Percentiles rank a stretch among this genome's conserved stretches.
These are phyloP conservation scores for Castanea crenata DNA, from an alignment of 306 rosid species.

Conservation along the genomic window DNA sequence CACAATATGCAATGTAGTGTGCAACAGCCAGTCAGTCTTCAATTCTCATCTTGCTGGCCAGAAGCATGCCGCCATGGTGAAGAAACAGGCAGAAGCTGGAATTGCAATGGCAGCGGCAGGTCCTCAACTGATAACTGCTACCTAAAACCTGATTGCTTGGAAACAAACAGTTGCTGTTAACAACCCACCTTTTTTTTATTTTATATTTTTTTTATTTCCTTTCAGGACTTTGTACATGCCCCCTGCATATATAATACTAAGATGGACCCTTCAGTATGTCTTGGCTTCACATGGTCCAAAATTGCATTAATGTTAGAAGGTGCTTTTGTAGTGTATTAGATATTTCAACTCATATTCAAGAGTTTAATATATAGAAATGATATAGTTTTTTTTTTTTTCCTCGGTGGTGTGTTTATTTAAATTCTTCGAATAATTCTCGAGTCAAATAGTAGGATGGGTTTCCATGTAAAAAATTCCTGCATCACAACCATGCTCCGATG, in stretches of 20 bases:
- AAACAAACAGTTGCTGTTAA: not conserved
- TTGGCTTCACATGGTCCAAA: not conserved
- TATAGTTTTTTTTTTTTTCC: not conserved
- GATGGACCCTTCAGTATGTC: not conserved
- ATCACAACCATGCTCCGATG: too few relatives aligned
- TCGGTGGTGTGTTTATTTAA: too few relatives aligned
- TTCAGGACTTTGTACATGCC: not conserved
- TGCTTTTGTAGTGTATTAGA: not conserved
- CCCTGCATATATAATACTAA: not conserved
- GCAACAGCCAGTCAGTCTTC: constrained; percentile 58
- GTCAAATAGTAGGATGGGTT: too few relatives aligned
- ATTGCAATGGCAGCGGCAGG: not conserved
- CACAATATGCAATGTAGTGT: constrained; percentile 63
- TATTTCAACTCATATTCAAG: not conserved
- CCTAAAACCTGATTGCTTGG: not conserved
- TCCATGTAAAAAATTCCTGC: too few relatives aligned
- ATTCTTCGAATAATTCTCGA: too few relatives aligned
- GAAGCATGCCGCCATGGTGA: constrained; percentile 54
- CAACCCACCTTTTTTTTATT: not conserved
- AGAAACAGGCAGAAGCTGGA: constrained; percentile 33
- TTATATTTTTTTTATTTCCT: too few relatives aligned
- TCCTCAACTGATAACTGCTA: constrained; percentile 1
- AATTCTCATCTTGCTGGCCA: constrained; percentile 56
- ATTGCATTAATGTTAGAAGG: not conserved
- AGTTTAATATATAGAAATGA: not conserved